Evolutionary conservation across 805 yeast species (phyloP), one percentile per base, ranked within the genome.

Genomic region (Jamesozyma jinghongensis): DNA sequence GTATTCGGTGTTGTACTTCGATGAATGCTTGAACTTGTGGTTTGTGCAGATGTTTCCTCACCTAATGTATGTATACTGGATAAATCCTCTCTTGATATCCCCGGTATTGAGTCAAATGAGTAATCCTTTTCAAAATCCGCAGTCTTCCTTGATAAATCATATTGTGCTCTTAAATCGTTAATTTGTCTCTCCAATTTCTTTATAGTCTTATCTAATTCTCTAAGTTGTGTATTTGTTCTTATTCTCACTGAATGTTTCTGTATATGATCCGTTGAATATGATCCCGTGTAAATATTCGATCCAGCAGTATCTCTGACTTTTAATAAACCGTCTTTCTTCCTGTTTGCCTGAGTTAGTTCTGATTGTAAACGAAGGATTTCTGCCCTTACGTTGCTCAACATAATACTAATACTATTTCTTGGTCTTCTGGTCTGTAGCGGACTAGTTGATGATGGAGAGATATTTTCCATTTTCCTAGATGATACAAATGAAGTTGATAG

Each of bases 231-330:
- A 37, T 59, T 61, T 3, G 63, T 51, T 38, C 53, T 56, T 4
- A 62, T 55, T 27, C 60, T 53, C 49, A 54, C 45, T 2, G 66
- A 57, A 46, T 62, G 64, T 32, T 56, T 53, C 26, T 59, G 61
- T 25, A 61, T 40, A 49, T 61, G 66, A n/a, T 57, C 61, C 2
- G 63, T 57, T 2, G 65, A 59, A 32, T 62, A 62, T 3, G 54
- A 50, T 17, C 63, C 65, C 17, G 56, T 50, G 41, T 52, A 59
- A 3, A 61, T 60, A 37, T 57, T 62, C 6, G 57, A 48, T 1
- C 50, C 51, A 6, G 60, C 48, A 5, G 63, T 48, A 36, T 56
- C 50, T 32, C 54, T 46, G 10, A 54, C 36, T 34, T 47, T 51
- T 36, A 57, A 58, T 13, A 51, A 43, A 36, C 55, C 53, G 26